Evolutionary conservation across 2,329 filamentous ascomycete species (phyloP).

Genomic region (Macrophomina phaseolina): DNA sequence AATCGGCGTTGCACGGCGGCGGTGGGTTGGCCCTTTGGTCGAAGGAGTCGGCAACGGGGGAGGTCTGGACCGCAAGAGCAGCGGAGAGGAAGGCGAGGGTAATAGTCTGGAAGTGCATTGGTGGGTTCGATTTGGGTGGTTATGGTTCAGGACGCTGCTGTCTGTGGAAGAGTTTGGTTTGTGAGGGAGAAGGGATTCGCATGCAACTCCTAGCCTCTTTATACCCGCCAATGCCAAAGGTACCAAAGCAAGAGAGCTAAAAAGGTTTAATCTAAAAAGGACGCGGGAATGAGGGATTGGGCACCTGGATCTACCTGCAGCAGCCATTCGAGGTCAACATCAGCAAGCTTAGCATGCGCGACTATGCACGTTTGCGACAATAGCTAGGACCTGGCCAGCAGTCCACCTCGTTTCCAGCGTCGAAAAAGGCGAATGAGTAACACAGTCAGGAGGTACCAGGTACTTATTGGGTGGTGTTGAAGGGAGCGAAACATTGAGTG

Average conservation of each 20-base stretch:
- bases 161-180: neutral
- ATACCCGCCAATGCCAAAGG: neutral
- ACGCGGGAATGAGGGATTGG: neutral
- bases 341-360: neutral
- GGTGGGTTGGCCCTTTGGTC: neutral
- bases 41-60: neutral
- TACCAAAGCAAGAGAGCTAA: neutral
- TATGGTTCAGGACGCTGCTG: neutral
- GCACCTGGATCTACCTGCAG: neutral
- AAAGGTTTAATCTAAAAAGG: neutral
- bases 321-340: neutral
- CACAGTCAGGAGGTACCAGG: neutral
- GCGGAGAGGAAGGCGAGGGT: constrained; percentile 4
- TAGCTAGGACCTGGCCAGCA: neutral
- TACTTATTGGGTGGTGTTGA: neutral
- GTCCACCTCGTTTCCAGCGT: neutral
- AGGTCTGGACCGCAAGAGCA: neutral
- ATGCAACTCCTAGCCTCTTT: neutral
- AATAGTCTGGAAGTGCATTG: constrained; percentile 4
- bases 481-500: neutral
- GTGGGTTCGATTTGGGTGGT: neutral
- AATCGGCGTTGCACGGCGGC: constrained; percentile 17
- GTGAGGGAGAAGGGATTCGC: too few species aligned
- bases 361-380: neutral
- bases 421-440: neutral